Base-by-base conservation (phyloP, 2,329 filamentous ascomycete species). In the Talaromyces sp. region DNA sequence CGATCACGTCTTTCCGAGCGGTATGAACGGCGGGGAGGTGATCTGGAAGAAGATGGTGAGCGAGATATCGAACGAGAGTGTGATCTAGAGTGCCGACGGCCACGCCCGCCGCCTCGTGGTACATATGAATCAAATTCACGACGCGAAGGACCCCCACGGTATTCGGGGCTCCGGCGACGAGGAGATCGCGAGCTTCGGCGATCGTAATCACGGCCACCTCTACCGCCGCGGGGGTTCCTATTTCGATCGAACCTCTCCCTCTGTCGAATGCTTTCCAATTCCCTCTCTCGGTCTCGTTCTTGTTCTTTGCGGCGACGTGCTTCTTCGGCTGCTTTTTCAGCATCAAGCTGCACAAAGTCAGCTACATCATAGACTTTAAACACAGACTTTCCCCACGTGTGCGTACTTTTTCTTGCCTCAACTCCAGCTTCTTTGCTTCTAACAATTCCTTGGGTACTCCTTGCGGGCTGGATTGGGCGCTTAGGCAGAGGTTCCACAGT, bases 381-480 rank as follows among this genome's bases (percentile, higher is more conserved):
- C 17, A 29, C 11, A n/a, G 29, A 19, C 8, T 38, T 50, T 11
- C 2, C 5, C 11, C 17, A 50, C 21, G 35, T 6, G 17, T 46
- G 26, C 50, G 10, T 46, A 96, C 93, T 88, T 96, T 96, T 77
- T 97, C 92, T 76, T 97, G 91, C 64, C 95, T 91, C 54, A 99
- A 81, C 76, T 99, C 95, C 51, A 90, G 79, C 77, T 98, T 99
- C 81, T 99, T 99, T 0, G 93, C 93, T 73, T 99, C 95, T 2
- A 99, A 79, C 49, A 99, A 82, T 75, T 97, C 93, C 75, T 96
- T 93, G 0, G 95, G 93, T 13, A 99, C 92, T 58, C 95, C 95
- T 72, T 95, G 89, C 0, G 91, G 87, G 73, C 88, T 96, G 46
- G 84, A 81, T 75, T 99, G 95, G 10, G 92, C 95, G 74, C 93